Evolutionary conservation across 169 alveolate genomes (phyloP), one percentile per base, ranked within the genome.

Genomic region (Babesia ovata): DNA sequence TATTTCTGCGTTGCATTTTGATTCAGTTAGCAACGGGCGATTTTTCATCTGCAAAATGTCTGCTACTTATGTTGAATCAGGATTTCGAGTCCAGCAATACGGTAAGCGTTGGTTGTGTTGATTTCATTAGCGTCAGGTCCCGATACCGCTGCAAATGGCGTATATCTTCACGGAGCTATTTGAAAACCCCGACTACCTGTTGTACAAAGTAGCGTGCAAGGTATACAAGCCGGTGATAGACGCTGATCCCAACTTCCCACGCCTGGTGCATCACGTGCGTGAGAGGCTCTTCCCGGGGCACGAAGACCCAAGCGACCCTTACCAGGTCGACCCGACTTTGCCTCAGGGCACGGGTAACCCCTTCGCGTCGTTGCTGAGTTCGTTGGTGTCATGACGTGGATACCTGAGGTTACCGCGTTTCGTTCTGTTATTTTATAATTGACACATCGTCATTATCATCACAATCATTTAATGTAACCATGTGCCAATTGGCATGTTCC

Each of bases 91-190:
- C 63, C 49, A 62, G 70, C 19, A 70, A 81, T 61, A 56, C 46
- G 50, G 76, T 66, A 44, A 26, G 71, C 63, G 19, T 26, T 11
- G 0, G 6, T 65, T 22, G 10, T 7, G 29, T 12, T 21, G 13
- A 7, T 39, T 14, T 42, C 46, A 42, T 21, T 1, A 6, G 0
- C 14, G 13, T 26, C 59, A 83, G 90, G 53, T 63, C 19, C 90
- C 90, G 12, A 24, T 83, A 0, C 90, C 88, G 50, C 54, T 83
- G 21, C 88, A 74, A 19, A 16, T 83, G 49, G 85, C 86, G n/a
- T 29, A 83, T 70, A 46, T 83, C 26, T 44, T 83, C 33, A 67
- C 82, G 33, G 86, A 83, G 65, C 21, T 54, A 8, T 75, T 81
- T 33, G 90, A 83, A 10, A 44, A 21, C 19, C 77, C 85, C 17